Percentiles rank a stretch among this genome's conserved stretches.
Evolutionary conservation across 495 filamentous ascomycete genomes (phyloP).

Genomic region (Penicillium desertorum): DNA sequence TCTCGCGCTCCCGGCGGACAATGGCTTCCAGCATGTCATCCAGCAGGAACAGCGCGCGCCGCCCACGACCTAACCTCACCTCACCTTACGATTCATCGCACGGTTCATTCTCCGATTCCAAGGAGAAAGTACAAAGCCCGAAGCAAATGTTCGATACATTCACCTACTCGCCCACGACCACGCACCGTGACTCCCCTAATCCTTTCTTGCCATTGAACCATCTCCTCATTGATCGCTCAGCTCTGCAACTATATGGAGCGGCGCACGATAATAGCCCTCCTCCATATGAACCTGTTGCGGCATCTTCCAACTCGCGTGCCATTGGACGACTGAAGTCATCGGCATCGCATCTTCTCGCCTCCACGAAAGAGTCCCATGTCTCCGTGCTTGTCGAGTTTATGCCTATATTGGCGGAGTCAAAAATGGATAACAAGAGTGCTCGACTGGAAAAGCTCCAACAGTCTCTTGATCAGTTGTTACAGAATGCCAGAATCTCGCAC

Average conservation of each 20-base stretch:
- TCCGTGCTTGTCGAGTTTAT: conserved; percentile 49
- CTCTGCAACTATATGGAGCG: conserved; percentile 44
- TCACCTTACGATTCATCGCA: conserved; percentile 33
- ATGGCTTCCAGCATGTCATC: conserved; percentile 45
- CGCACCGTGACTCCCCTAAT: conserved; percentile 24
- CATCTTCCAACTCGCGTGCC: conserved; percentile 47
- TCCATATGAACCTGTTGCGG: conserved; percentile 48
- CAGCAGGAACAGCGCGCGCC: conserved; percentile 28
- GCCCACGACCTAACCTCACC: conserved; percentile 27
- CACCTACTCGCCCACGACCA: conserved; percentile 21
- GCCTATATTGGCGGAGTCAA: conserved; percentile 43
- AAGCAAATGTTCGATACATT: conserved; percentile 25
- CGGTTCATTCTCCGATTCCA: conserved; percentile 32
- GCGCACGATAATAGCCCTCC: conserved; percentile 47
- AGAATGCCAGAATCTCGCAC: conserved; percentile 56
- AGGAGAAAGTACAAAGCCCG: conserved; percentile 33
- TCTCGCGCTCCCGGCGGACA: conserved; percentile 68
- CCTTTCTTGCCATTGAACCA: conserved; percentile 25
- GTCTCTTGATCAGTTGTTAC: conserved; percentile 46
- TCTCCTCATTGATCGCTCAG: conserved; percentile 45
- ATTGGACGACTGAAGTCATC: conserved; percentile 47
- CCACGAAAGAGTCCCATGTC: conserved; percentile 42
- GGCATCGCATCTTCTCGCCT: conserved; percentile 35
- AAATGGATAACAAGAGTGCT: conserved; percentile 29
- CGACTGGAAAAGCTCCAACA: conserved; percentile 44